phyloP scores from a whole-genome alignment of 2,329 filamentous ascomycete genomes.

The Neofusicoccum umdonicola region DNA sequence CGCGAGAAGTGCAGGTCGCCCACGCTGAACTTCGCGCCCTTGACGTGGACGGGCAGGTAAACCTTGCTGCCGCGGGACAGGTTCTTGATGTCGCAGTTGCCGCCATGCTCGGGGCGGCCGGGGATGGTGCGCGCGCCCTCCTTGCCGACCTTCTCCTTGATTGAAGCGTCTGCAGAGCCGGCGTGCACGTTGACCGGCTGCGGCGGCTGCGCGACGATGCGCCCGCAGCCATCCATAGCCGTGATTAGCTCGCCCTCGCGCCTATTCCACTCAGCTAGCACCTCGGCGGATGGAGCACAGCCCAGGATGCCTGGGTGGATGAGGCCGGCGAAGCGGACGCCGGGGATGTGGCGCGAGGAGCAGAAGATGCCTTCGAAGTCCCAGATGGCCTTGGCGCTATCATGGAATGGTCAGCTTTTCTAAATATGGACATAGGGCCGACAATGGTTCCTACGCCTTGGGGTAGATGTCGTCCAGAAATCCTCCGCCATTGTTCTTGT shows the following conservation, averaged over 20 bases:
- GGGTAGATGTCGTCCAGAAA: conserved; percentile 88
- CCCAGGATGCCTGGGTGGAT: conserved; percentile 92
- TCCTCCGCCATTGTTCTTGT: conserved; percentile 77
- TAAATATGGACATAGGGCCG: background rate
- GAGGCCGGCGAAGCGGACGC: conserved; percentile 81
- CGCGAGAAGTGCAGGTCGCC: conserved; percentile 83
- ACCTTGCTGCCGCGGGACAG: conserved; percentile 76
- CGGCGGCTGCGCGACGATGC: conserved; percentile 76
- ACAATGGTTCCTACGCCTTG: conserved; percentile 58
- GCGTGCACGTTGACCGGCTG: conserved; percentile 70
- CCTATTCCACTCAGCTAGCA: conserved; percentile 79
- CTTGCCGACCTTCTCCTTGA: conserved; percentile 65
- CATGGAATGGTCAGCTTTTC: background rate
- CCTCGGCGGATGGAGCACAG: conserved; percentile 75
- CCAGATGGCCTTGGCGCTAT: conserved; percentile 72
- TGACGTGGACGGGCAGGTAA: conserved; percentile 82
- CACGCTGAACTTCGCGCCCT: conserved; percentile 84
- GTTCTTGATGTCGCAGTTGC: conserved; percentile 92
- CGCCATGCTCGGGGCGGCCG: conserved; percentile 79
- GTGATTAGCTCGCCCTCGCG: conserved; percentile 79
- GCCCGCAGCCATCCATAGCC: conserved; percentile 61
- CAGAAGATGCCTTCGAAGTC: conserved; percentile 78
- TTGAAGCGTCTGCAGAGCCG: conserved; percentile 57
- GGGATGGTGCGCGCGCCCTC: conserved; percentile 87
- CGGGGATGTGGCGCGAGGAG: conserved; percentile 69